A percentile compares a stretch with the other conserved stretches of the same genome.
phyloP scores from a whole-genome alignment of 257 asterid species.

The Solanum microdontum region DNA sequence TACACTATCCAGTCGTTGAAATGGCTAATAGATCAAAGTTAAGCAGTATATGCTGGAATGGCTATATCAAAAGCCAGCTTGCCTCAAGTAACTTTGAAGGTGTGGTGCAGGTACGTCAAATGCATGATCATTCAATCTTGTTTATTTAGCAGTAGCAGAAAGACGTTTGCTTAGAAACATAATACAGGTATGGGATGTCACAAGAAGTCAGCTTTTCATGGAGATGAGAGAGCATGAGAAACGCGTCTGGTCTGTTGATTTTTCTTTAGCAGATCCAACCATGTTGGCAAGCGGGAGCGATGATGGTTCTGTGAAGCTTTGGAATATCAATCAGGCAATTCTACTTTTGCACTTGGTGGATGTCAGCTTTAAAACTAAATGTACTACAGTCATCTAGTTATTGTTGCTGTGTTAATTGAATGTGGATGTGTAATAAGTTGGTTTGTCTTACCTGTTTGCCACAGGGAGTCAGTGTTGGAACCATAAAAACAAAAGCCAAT shows the following conservation, averaged over 20 bases:
- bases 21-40: conserved; percentile 84
- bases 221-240: conserved; percentile 96
- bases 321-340: conserved; percentile 99
- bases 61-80: conserved; percentile 87
- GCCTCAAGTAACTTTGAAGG: conserved; percentile 99
- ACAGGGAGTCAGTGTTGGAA: conserved; percentile 87
- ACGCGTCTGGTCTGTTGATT: conserved; percentile 95
- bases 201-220: conserved; percentile 77
- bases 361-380: conserved; percentile 91
- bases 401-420: conserved; percentile 25
- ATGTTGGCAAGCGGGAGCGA: conserved; percentile 98
- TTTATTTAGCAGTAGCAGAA: neutral
- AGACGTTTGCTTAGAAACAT: neutral
- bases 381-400: conserved; percentile 55
- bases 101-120: conserved; percentile 67
- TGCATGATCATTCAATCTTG: neutral
- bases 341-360: conserved; percentile 89
- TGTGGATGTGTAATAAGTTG: conserved; percentile 38
- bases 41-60: conserved; percentile 95
- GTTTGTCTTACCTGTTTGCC: conserved; percentile 49
- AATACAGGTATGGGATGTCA: conserved; percentile 87
- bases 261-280: conserved; percentile 87
- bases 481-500: conserved; percentile 92
- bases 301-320: conserved; percentile 94
- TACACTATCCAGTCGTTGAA: conserved; percentile 95